These are phyloP conservation scores for Lophiotrema nucula DNA, from an alignment of 495 filamentous ascomycete species.

Conservation along the genomic window DNA sequence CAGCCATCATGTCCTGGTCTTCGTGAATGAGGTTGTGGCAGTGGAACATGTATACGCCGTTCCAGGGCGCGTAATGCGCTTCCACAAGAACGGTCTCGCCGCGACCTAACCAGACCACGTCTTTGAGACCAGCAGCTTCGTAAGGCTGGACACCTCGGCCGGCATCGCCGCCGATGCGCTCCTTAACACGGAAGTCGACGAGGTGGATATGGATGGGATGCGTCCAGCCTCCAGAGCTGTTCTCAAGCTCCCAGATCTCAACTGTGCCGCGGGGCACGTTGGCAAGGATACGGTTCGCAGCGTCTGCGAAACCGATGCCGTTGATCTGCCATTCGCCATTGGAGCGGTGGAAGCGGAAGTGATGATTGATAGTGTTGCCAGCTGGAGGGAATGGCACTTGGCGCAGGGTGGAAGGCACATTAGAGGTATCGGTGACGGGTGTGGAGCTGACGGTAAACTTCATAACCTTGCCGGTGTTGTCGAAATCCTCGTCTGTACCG, in stretches of 20 bases:
- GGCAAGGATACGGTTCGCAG: constrained; percentile 51
- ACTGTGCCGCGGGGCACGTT: constrained; percentile 49
- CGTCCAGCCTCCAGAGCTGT: constrained; percentile 45
- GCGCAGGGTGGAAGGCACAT: constrained; percentile 37
- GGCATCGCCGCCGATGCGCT: constrained; percentile 43
- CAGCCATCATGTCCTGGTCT: constrained; percentile 62
- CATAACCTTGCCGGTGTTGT: constrained; percentile 53
- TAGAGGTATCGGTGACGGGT: constrained; percentile 42
- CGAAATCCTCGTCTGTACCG: constrained; percentile 47
- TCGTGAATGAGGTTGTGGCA: constrained; percentile 61
- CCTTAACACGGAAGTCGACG: constrained; percentile 54
- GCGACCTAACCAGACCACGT: constrained; percentile 51
- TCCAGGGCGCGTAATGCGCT: constrained; percentile 53
- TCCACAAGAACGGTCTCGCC: constrained; percentile 50
- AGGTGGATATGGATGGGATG: constrained; percentile 61
- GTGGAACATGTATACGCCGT: constrained; percentile 54
- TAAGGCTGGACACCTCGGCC: constrained; percentile 46
- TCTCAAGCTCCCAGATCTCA: constrained; percentile 52
- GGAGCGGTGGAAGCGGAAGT: constrained; percentile 49
- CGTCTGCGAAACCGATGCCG: constrained; percentile 49
- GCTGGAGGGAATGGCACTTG: constrained; percentile 39
- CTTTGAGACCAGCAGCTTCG: constrained; percentile 52
- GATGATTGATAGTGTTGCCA: constrained; percentile 41
- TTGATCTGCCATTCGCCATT: constrained; percentile 52
- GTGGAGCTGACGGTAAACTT: constrained; percentile 49